phyloP scores from a whole-genome alignment of 1,139 yeast genomes.

The Candida pseudoviswanathii region DNA sequence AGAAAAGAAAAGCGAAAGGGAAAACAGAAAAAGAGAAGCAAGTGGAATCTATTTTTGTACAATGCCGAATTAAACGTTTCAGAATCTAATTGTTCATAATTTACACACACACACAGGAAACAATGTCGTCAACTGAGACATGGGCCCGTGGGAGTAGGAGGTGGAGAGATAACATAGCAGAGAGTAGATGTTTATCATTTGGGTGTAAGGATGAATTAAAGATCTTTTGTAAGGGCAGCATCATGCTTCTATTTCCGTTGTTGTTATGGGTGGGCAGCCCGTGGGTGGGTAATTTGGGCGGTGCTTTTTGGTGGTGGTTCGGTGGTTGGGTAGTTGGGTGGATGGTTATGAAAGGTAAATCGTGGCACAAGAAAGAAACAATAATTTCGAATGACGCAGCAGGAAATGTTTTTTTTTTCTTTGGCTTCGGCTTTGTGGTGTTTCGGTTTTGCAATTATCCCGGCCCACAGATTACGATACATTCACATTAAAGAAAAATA shows the following conservation, averaged over 20 bases:
- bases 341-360: neutral
- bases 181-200: too few species aligned
- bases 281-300: too few species aligned
- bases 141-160: neutral
- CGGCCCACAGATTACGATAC: neutral
- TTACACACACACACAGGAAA: neutral
- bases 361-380: slow-evolving; percentile 2
- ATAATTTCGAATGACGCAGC: neutral
- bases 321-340: too few species aligned
- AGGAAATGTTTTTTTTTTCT: neutral
- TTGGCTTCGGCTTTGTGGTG: too few species aligned
- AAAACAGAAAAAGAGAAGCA: neutral
- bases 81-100: neutral
- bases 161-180: neutral
- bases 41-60: neutral
- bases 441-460: neutral
- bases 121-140: neutral
- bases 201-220: neutral
- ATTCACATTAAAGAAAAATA: neutral
- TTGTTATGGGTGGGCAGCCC: too few species aligned
- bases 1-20: too few species aligned
- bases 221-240: neutral
- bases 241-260: too few species aligned
- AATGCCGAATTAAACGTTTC: neutral
- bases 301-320: too few species aligned